Evolutionary conservation across 1,284 basidiomycete genomes (phyloP).

Genomic region (Mrakiaceae sp.): DNA sequence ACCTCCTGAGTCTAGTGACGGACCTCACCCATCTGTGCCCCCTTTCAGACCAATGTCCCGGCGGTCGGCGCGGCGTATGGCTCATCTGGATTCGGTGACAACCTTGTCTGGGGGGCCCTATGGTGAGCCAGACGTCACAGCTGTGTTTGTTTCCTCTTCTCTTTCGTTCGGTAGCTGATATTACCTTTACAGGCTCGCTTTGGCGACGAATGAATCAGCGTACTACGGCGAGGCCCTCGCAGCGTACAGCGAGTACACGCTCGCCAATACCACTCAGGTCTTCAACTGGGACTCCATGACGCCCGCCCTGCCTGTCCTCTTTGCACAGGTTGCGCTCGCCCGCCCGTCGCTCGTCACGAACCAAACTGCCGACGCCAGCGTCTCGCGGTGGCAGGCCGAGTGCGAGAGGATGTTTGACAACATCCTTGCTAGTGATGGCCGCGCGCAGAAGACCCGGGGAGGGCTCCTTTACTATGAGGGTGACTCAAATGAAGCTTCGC

Average conservation of each 20-base stretch:
- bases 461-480: slow-evolving; percentile 59
- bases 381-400: slow-evolving; percentile 55
- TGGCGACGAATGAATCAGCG: slow-evolving; percentile 51
- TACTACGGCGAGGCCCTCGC: slow-evolving; percentile 54
- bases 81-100: slow-evolving; percentile 47
- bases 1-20: not conserved
- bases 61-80: slow-evolving; percentile 53
- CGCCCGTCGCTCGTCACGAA: slow-evolving; percentile 47
- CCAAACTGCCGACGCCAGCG: slow-evolving; percentile 42
- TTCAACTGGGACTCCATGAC: slow-evolving; percentile 86
- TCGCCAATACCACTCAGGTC: slow-evolving; percentile 46
- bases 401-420: slow-evolving; percentile 67
- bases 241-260: slow-evolving; percentile 49
- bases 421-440: slow-evolving; percentile 46
- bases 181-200: slow-evolving; percentile 41
- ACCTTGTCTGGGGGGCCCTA: slow-evolving; percentile 24
- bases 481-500: slow-evolving; percentile 62
- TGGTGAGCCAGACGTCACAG: not conserved
- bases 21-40: slow-evolving; percentile 12
- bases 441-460: slow-evolving; percentile 41
- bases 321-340: slow-evolving; percentile 38
- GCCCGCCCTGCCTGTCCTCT: slow-evolving; percentile 62
- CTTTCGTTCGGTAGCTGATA: not conserved
- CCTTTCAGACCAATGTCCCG: slow-evolving; percentile 48
- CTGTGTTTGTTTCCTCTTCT: not conserved